A percentile compares a stretch with the other conserved stretches of the same genome.
These are phyloP conservation scores for Chaetomium tenue DNA, from an alignment of 495 filamentous ascomycete genomes.

Conservation along the genomic window DNA sequence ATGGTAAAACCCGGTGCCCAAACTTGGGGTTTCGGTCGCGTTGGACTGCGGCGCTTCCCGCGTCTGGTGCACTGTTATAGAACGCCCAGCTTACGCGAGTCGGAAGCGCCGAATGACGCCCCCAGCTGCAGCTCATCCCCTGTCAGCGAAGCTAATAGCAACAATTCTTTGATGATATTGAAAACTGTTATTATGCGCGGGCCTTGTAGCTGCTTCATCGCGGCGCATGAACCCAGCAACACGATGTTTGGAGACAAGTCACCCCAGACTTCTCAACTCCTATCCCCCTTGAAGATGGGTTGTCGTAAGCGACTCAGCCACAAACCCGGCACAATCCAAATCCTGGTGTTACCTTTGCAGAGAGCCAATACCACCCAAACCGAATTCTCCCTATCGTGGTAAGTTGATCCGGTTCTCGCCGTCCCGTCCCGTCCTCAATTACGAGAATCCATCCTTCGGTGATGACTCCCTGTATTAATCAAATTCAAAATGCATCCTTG, in stretches of 20 bases:
- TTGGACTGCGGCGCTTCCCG: conserved; percentile 6
- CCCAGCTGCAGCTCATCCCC: background rate
- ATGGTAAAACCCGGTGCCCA: background rate
- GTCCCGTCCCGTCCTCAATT: background rate
- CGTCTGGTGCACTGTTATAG: background rate
- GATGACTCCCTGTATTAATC: background rate
- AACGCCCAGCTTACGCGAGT: background rate
- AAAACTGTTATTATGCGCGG: background rate
- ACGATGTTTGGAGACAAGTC: too few species aligned
- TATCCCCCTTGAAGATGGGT: too few species aligned
- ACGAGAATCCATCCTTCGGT: background rate
- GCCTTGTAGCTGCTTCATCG: background rate
- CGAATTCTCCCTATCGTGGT: too few species aligned
- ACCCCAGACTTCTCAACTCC: background rate
- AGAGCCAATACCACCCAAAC: too few species aligned
- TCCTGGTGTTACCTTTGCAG: too few species aligned
- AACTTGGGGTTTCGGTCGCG: background rate
- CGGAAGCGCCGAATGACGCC: background rate
- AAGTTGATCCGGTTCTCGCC: background rate
- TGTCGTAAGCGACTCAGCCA: too few species aligned
- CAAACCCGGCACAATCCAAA: too few species aligned
- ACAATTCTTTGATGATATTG: background rate
- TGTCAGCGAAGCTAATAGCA: background rate
- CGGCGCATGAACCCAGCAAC: background rate
- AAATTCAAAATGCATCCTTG: background rate